A percentile compares a stretch with the other conserved stretches of the same genome.
These are phyloP conservation scores for Mycena maculata DNA, from an alignment of 768 basidiomycete genomes.

Conservation along the genomic window DNA sequence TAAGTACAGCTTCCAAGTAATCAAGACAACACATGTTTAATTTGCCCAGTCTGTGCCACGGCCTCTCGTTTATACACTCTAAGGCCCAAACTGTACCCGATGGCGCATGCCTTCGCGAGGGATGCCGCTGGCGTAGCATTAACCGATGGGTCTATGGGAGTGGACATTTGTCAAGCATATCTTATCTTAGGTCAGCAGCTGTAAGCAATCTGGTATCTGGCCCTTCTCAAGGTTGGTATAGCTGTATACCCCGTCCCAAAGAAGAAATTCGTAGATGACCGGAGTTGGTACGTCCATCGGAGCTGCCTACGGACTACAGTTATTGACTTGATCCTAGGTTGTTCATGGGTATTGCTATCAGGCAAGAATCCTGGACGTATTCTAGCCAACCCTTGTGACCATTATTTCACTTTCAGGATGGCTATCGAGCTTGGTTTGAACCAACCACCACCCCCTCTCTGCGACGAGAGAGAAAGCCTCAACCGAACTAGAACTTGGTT, in stretches of 20 bases:
- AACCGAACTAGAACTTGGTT: conserved; percentile 83
- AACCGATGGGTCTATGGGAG: conserved; percentile 69
- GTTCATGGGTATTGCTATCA: conserved; percentile 76
- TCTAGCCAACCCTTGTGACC: background rate
- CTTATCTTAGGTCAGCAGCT: conserved; percentile 55
- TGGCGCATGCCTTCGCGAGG: conserved; percentile 72
- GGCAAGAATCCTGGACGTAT: conserved; percentile 48
- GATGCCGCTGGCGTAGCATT: conserved; percentile 70
- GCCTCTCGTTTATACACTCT: conserved; percentile 72
- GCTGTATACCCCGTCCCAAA: conserved; percentile 72
- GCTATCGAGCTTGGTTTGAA: conserved; percentile 79
- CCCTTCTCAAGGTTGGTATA: conserved; percentile 19
- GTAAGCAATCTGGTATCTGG: too few relatives aligned
- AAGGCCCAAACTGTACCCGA: conserved; percentile 64
- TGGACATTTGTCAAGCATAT: conserved; percentile 87
- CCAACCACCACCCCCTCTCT: conserved; percentile 59
- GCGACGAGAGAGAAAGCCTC: conserved; percentile 71
- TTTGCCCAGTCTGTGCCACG: conserved; percentile 69
- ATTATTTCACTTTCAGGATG: conserved; percentile 60
- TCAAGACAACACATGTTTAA: conserved; percentile 1
- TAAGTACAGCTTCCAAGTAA: conserved; percentile 45
- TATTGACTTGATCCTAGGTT: conserved; percentile 45
- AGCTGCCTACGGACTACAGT: background rate
- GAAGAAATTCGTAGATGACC: conserved; percentile 75
- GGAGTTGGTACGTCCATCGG: conserved; percentile 58